Percentiles rank a stretch among this genome's conserved stretches.
These are phyloP conservation scores for Catenaria anguillulae DNA, from an alignment of 371 early-diverging fungal species.

Conservation along the genomic window DNA sequence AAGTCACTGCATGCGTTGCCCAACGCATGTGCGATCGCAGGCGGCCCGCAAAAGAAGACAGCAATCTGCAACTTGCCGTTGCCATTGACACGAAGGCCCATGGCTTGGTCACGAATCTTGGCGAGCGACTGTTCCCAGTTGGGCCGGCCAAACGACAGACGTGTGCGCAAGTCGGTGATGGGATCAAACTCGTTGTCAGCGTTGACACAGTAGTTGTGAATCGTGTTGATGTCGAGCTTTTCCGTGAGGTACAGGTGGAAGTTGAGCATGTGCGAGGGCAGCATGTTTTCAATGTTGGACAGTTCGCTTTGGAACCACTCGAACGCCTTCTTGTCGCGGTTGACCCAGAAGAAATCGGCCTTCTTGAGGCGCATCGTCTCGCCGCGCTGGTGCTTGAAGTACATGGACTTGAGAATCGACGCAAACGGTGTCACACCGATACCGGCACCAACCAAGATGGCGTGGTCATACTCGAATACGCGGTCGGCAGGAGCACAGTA, in stretches of 20 bases:
- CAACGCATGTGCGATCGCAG: slow-evolving; percentile 24
- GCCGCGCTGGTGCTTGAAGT: too few relatives aligned
- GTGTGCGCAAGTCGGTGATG: too few relatives aligned
- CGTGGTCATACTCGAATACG: slow-evolving; percentile 65
- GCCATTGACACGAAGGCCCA: slow-evolving; percentile 13
- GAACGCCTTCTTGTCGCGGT: too few relatives aligned
- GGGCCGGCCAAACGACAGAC: too few relatives aligned
- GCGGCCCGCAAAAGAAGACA: slow-evolving; percentile 55
- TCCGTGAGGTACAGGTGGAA: too few relatives aligned
- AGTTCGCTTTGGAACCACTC: slow-evolving; percentile 11
- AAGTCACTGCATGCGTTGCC: slow-evolving; percentile 18
- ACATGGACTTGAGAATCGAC: slow-evolving; percentile 50
- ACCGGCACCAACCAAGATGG: slow-evolving; percentile 62
- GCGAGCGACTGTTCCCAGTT: too few relatives aligned
- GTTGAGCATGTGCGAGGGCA: too few relatives aligned
- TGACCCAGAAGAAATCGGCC: too few relatives aligned
- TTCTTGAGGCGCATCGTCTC: too few relatives aligned
- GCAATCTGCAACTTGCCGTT: slow-evolving; percentile 25
- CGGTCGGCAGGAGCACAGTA: slow-evolving; percentile 78
- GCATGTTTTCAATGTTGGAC: too few relatives aligned
- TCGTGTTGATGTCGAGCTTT: slow-evolving; percentile 20
- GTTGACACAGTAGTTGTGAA: slow-evolving; percentile 21
- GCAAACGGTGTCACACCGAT: slow-evolving; percentile 68
- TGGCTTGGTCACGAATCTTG: slow-evolving; percentile 20
- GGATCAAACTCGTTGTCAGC: slow-evolving; percentile 16